phyloP scores from a whole-genome alignment of 2,329 filamentous ascomycete species.

The Ceratocystiopsis brevicomis region DNA sequence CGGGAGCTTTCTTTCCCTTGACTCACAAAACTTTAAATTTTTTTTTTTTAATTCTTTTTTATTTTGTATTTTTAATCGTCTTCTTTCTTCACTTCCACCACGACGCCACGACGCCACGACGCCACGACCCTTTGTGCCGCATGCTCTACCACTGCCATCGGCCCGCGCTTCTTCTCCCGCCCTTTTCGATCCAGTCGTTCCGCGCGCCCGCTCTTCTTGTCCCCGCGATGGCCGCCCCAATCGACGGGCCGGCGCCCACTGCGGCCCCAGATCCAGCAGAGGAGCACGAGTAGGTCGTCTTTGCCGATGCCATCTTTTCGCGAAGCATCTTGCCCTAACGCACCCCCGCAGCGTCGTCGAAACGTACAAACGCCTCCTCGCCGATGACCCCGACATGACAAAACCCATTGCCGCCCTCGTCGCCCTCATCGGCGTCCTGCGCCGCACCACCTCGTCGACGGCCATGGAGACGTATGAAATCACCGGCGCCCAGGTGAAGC shows the following conservation, averaged over 20 bases:
- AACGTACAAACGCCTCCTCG: slow-evolving; percentile 34
- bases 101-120: background rate
- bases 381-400: slow-evolving; percentile 62
- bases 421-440: slow-evolving; percentile 61
- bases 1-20: too few species aligned
- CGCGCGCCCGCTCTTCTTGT: background rate
- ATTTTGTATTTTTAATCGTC: background rate
- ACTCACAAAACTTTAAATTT: slow-evolving; percentile 1
- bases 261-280: background rate
- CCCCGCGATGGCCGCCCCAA: slow-evolving; percentile 2
- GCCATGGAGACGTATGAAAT: slow-evolving; percentile 87
- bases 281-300: too few species aligned
- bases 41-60: too few species aligned
- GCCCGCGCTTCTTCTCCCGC: slow-evolving; percentile 1
- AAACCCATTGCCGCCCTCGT: slow-evolving; percentile 63
- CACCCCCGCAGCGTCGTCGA: slow-evolving; percentile 30
- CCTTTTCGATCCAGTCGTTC: slow-evolving; percentile 1
- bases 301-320: too few species aligned
- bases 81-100: background rate
- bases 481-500: slow-evolving; percentile 55
- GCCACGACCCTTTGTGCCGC: background rate
- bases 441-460: slow-evolving; percentile 60
- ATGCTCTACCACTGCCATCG: slow-evolving; percentile 1
- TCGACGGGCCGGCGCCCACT: background rate
- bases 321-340: too few species aligned